Evolutionary conservation across 1,139 yeast species (phyloP).

Genomic region (Taphrina sp.): DNA sequence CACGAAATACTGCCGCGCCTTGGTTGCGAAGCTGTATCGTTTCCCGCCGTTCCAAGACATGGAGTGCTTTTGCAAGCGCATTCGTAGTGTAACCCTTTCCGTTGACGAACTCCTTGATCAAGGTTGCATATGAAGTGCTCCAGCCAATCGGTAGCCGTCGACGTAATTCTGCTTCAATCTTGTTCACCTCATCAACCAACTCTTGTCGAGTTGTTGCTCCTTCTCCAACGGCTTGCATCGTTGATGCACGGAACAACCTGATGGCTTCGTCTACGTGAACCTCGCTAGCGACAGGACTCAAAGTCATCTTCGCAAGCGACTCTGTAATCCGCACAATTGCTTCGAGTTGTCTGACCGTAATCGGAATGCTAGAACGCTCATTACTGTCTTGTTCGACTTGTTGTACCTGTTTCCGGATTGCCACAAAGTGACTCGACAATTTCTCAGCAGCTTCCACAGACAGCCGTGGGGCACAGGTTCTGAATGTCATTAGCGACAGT

Average conservation of each 20-base stretch:
- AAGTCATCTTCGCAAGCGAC: conserved; percentile 80
- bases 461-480: conserved; percentile 85
- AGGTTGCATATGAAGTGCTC: conserved; percentile 85
- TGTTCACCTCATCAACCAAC: conserved; percentile 66
- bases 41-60: conserved; percentile 80
- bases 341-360: conserved; percentile 94
- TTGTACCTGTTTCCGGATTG: conserved; percentile 80
- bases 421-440: conserved; percentile 90
- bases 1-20: conserved; percentile 77
- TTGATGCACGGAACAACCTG: conserved; percentile 88
- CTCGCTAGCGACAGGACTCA: conserved; percentile 79
- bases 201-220: conserved; percentile 59
- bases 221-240: conserved; percentile 95
- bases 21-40: conserved; percentile 84
- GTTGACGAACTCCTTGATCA: conserved; percentile 79
- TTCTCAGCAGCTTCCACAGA: conserved; percentile 87
- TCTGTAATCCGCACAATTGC: conserved; percentile 96
- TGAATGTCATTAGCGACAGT: neutral
- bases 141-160: conserved; percentile 94
- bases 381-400: conserved; percentile 76
- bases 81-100: conserved; percentile 60
- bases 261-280: conserved; percentile 95
- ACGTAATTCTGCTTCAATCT: conserved; percentile 79
- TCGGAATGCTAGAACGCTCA: conserved; percentile 92
- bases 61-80: conserved; percentile 80